These are phyloP conservation scores for Lichtheimia ornata DNA, from an alignment of 371 early-diverging fungal genomes.

Conservation along the genomic window DNA sequence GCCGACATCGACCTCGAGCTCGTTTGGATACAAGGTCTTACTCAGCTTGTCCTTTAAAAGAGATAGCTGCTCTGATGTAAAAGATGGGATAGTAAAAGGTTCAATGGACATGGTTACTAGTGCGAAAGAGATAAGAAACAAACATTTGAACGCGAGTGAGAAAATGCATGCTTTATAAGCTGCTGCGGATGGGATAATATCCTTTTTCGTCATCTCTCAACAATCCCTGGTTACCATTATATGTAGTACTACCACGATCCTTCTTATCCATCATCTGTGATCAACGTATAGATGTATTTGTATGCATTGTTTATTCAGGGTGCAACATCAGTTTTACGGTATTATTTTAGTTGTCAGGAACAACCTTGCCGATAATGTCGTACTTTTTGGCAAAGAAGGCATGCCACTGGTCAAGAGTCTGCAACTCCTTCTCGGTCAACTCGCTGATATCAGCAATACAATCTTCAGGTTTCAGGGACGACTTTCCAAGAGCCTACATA, in stretches of 20 bases:
- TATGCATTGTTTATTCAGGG: too few relatives aligned
- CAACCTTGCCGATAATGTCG: slow-evolving; percentile 69
- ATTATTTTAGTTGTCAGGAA: slow-evolving; percentile 29
- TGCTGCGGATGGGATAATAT: too few relatives aligned
- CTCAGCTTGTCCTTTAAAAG: slow-evolving; percentile 16
- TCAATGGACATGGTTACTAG: slow-evolving; percentile 3
- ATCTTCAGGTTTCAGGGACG: slow-evolving; percentile 75
- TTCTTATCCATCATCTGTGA: too few relatives aligned
- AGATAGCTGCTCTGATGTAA: slow-evolving; percentile 15
- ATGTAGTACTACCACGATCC: too few relatives aligned
- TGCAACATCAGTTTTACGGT: too few relatives aligned
- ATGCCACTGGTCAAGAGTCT: slow-evolving; percentile 79
- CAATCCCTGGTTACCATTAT: too few relatives aligned
- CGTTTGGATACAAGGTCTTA: slow-evolving; percentile 27
- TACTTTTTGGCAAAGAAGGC: slow-evolving; percentile 77
- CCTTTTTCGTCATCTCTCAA: too few relatives aligned
- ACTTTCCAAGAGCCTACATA: slow-evolving; percentile 73
- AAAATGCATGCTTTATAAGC: too few relatives aligned
- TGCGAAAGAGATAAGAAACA: slow-evolving; percentile 6
- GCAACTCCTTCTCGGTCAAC: slow-evolving; percentile 67
- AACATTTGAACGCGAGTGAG: neutral
- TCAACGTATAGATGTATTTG: too few relatives aligned
- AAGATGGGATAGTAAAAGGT: slow-evolving; percentile 29
- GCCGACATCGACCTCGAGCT: slow-evolving; percentile 48
- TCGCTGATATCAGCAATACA: slow-evolving; percentile 70